phyloP scores from a whole-genome alignment of 2,329 filamentous ascomycete genomes.

The Colletotrichum trifolii region DNA sequence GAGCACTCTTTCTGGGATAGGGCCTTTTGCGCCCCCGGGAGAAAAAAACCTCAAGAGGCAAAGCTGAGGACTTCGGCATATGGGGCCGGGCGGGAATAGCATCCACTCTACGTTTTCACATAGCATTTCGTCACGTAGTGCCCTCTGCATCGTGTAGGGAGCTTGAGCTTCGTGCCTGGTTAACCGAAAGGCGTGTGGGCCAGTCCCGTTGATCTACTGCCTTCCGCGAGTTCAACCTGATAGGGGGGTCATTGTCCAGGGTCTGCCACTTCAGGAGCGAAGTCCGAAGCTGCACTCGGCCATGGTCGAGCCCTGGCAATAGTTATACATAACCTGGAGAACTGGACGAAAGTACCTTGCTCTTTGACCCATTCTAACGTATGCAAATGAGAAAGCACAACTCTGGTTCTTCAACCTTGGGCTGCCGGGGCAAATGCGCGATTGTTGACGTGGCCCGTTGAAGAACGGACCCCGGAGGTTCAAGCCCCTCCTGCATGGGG shows the following conservation, averaged over 20 bases:
- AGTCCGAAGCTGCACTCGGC: background rate
- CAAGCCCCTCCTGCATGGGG: background rate
- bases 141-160: too few relatives aligned
- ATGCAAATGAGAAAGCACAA: background rate
- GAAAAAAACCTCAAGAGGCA: background rate
- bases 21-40: constrained; percentile 5
- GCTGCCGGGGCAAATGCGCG: background rate
- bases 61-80: constrained; percentile 9
- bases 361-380: background rate
- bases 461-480: background rate
- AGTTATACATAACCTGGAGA: too few relatives aligned
- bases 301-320: background rate
- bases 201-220: too few relatives aligned
- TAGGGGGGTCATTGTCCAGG: too few relatives aligned
- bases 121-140: background rate
- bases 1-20: background rate
- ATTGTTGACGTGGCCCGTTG: constrained; percentile 9
- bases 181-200: too few relatives aligned
- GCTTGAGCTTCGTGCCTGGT: too few relatives aligned
- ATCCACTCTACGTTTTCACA: background rate
- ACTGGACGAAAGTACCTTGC: too few relatives aligned
- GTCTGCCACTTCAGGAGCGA: background rate
- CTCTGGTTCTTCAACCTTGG: background rate
- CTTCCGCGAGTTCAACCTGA: too few relatives aligned
- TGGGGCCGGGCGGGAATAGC: constrained; percentile 26